Evolutionary conservation across 768 basidiomycete species (phyloP), one percentile per base, ranked within the genome.

Genomic region (Pleurotus pulmonarius): DNA sequence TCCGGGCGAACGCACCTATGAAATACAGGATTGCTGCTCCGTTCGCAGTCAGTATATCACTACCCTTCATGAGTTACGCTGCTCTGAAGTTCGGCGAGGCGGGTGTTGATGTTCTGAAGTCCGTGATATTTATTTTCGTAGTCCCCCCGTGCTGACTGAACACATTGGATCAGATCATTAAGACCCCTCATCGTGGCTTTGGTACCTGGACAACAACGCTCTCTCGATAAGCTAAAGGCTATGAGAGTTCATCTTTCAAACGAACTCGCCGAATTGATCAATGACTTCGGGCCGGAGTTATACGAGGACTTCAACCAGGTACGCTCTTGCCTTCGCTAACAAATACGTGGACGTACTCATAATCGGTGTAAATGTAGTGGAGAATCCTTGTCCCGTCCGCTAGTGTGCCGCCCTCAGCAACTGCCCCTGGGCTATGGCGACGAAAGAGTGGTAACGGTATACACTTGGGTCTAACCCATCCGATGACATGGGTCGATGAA

Each of bases 61-160:
- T 98, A 26, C 96, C 96, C 12, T 83, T 92, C 69, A 88, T 96
- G 76, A 94, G 91, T 56, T 92, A 89, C 65, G 92, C 93, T 4
- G 92, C 96, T 5, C 81, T 98, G 52, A 96, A 97, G 70, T 98
- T 98, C 64, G 96, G 96, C 43, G 96, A 98, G 69, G 96, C 95
- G 34, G 96, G 95, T 20, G 88, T 97, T 85, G 96, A 98, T 64
- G 94, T 98, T 24, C 78, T 94, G 54, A 98, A 98, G 94, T 95
- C 63, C 62, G 89, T 73, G 4, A 11, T 25, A 20, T 40, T 34
- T 9, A 20, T 8, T 22, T 56, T 29, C 15, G 38, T 59, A n/a
- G 48, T 47, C 4, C 29, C n/a, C 16, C 8, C 51, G 49, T 44
- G 48, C 16, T 49, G 25, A 25, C 37, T 13, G 29, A 46, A 26